These are phyloP conservation scores for Usnea hakonensis DNA, from an alignment of 495 filamentous ascomycete species.

Conservation along the genomic window DNA sequence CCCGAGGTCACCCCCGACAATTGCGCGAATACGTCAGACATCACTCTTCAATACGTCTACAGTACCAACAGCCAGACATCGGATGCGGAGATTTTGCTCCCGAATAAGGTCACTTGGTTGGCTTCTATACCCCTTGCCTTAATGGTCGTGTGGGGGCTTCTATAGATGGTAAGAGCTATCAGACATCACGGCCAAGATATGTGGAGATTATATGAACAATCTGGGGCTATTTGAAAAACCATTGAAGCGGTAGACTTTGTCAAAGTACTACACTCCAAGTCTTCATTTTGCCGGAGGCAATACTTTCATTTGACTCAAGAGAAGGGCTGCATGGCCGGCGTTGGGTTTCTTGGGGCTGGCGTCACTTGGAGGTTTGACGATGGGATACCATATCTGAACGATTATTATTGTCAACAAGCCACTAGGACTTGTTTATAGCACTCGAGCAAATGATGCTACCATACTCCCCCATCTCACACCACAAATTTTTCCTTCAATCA, in stretches of 20 bases:
- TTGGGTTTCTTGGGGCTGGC: neutral
- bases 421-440: neutral
- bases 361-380: neutral
- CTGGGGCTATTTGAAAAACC: neutral
- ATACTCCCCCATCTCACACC: neutral
- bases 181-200: neutral
- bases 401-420: neutral
- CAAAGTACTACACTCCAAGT: neutral
- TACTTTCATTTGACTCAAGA: neutral
- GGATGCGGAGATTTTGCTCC: conserved; percentile 10
- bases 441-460: neutral
- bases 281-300: neutral
- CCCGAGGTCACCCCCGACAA: conserved; percentile 65
- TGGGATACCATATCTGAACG: neutral
- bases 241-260: neutral
- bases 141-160: conserved; percentile 1
- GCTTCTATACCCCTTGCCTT: conserved; percentile 15
- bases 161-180: neutral
- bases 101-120: conserved; percentile 14
- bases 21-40: conserved; percentile 73
- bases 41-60: conserved; percentile 70
- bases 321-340: neutral
- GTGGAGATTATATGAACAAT: neutral
- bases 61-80: conserved; percentile 34
- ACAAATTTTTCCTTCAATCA: too few relatives aligned